Evolutionary conservation across 345 rosid genomes (phyloP), one percentile per base, ranked within the genome.

Genomic region (Arabidopsis arenosa): DNA sequence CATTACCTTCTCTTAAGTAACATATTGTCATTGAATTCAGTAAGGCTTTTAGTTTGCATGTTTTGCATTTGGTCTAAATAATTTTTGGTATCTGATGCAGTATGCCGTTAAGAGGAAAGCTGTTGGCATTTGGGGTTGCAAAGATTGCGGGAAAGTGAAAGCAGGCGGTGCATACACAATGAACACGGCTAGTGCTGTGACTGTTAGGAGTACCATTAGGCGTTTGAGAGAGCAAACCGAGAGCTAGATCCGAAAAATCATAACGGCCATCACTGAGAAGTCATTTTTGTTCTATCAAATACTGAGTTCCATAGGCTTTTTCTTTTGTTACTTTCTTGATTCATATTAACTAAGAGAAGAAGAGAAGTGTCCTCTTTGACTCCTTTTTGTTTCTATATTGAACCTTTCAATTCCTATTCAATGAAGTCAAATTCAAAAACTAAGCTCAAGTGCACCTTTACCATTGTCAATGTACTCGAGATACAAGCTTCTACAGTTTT

Each of bases 181-280:
- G 85, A 88, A 86, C 77, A 87, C 91, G 12, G 93, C 93, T 1
- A 85, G 89, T 77, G 93, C 91, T 9, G 91, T 89, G 51, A 89
- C 94, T 2, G 90, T 87, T 18, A 80, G 91, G 84, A 87, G 94
- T 76, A 87, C 94, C 68, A 84, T 87, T 13, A 62, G 91, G 8
- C 86, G 91, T 67, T 80, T 89, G 68, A 86, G 94, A 81, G 94
- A 87, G 68, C 94, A 87, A 74, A 89, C 90, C 1, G 89, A 87
- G 80, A 82, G 86, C 64, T 89, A 75, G 78, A 54, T 49, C 28
- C 1, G 9, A 3, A 44, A 3, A 14, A 17, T 57, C 75, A 26
- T 41, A 71, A 14, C 45, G 2, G 5, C 12, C 1, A 58, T 33
- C 62, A 39, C 26, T 9, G 43, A 69, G 2, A 54, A 40, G 41